A percentile compares a stretch with the other conserved stretches of the same genome.
Evolutionary conservation across 805 yeast genomes (phyloP).

Genomic region (Pichia paraexigua): DNA sequence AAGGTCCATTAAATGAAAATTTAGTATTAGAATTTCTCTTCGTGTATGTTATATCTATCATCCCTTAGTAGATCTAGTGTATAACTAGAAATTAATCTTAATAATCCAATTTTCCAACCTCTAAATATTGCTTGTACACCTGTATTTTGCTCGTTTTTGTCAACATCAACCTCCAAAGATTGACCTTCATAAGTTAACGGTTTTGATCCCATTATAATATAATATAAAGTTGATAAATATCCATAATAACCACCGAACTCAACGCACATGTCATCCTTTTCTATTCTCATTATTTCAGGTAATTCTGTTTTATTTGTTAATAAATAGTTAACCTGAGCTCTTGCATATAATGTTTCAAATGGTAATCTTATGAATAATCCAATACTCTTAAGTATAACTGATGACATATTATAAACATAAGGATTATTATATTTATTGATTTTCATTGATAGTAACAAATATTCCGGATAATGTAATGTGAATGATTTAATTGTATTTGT

Average conservation of each 20-base stretch:
- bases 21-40: conserved; percentile 30
- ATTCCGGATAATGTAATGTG: conserved; percentile 32
- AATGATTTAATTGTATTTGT: conserved; percentile 24
- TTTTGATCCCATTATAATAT: conserved; percentile 32
- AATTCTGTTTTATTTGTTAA: conserved; percentile 26
- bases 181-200: conserved; percentile 22
- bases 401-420: conserved; percentile 46
- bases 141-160: conserved; percentile 32
- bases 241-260: conserved; percentile 51
- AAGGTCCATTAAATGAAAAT: no score
- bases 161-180: conserved; percentile 23
- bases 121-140: conserved; percentile 55
- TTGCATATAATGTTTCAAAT: conserved; percentile 73
- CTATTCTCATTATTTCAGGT: conserved; percentile 39
- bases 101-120: conserved; percentile 86
- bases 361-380: conserved; percentile 78
- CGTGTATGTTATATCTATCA: conserved; percentile 33
- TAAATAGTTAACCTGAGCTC: conserved; percentile 72
- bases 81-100: conserved; percentile 78
- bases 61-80: conserved; percentile 58
- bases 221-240: conserved; percentile 45
- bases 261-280: conserved; percentile 46
- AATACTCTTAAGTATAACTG: conserved; percentile 50
- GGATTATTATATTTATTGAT: conserved; percentile 64
- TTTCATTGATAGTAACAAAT: conserved; percentile 53